These are phyloP conservation scores for Xylaria multiplex DNA, from an alignment of 2,329 filamentous ascomycete species.

Conservation along the genomic window DNA sequence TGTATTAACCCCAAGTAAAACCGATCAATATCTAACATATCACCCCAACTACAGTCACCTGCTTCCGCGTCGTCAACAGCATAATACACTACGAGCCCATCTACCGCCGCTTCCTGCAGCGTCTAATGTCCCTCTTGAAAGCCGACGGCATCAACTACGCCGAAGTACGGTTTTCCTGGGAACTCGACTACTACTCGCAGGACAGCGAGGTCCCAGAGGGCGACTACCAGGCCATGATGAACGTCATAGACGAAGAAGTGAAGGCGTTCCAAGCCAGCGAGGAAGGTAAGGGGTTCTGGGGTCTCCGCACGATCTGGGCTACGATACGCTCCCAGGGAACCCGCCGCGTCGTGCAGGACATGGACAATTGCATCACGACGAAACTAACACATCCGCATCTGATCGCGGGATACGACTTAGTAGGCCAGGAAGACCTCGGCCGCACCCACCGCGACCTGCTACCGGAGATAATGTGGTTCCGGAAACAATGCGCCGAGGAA, in stretches of 20 bases:
- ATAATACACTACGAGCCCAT: constrained; percentile 92
- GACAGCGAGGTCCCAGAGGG: constrained; percentile 72
- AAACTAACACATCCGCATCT: constrained; percentile 83
- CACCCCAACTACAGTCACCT: constrained; percentile 47
- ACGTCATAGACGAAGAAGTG: constrained; percentile 80
- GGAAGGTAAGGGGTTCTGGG: constrained; percentile 83
- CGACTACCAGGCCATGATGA: constrained; percentile 76
- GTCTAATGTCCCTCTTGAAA: constrained; percentile 76
- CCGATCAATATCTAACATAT: constrained; percentile 14
- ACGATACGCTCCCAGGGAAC: constrained; percentile 72
- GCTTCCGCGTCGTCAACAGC: constrained; percentile 77
- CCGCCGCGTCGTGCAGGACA: constrained; percentile 76
- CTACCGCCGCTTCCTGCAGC: constrained; percentile 77
- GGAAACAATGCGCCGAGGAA: constrained; percentile 81
- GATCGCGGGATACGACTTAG: constrained; percentile 87
- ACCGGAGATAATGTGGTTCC: constrained; percentile 93
- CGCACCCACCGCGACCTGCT: constrained; percentile 79
- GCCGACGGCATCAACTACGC: constrained; percentile 86
- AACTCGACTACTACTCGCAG: constrained; percentile 73
- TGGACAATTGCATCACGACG: constrained; percentile 86
- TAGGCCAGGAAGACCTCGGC: constrained; percentile 86
- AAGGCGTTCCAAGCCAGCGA: constrained; percentile 76
- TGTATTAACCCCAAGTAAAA: neutral
- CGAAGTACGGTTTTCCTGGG: constrained; percentile 81
- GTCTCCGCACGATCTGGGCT: constrained; percentile 86